These are phyloP conservation scores for Cokeromyces recurvatus DNA, from an alignment of 371 early-diverging fungal genomes.

Conservation along the genomic window DNA sequence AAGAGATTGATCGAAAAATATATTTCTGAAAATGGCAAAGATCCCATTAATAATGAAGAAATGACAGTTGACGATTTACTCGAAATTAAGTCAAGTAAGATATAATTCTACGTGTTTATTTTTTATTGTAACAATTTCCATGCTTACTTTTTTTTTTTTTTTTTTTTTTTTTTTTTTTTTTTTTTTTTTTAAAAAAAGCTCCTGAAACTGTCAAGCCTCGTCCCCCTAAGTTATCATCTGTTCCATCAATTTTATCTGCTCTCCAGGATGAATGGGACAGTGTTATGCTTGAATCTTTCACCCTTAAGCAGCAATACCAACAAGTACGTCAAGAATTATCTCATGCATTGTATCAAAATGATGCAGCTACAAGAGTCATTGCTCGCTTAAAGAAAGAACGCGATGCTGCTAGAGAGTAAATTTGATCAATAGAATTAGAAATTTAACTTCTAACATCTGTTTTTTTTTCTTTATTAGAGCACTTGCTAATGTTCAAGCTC, in stretches of 20 bases:
- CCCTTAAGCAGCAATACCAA: constrained; percentile 88
- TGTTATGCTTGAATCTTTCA: constrained; percentile 88
- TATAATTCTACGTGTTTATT: neutral
- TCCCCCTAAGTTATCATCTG: constrained; percentile 85
- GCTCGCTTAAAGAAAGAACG: constrained; percentile 88
- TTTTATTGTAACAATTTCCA: too few species aligned
- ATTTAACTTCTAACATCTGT: too few species aligned
- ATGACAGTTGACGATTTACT: constrained; percentile 78
- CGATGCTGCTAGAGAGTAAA: constrained; percentile 84
- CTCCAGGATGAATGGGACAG: constrained; percentile 96
- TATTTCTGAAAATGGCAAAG: constrained; percentile 76
- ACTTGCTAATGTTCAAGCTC: constrained; percentile 67
- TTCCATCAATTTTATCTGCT: constrained; percentile 84
- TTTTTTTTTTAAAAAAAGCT: constrained; percentile 25
- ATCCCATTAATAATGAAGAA: constrained; percentile 79
- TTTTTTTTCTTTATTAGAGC: constrained; percentile 35
- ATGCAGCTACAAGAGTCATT: constrained; percentile 93
- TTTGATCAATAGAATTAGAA: too few species aligned
- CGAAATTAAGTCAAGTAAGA: constrained; percentile 62
- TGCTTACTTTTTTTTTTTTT: too few species aligned
- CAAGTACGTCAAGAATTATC: constrained; percentile 88
- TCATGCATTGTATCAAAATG: constrained; percentile 91
- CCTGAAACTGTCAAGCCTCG: constrained; percentile 78
- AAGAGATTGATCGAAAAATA: constrained; percentile 83
- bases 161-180: too few species aligned